Base-by-base conservation (phyloP, 2,329 filamentous ascomycete genomes). In the Claviceps arundinis region DNA sequence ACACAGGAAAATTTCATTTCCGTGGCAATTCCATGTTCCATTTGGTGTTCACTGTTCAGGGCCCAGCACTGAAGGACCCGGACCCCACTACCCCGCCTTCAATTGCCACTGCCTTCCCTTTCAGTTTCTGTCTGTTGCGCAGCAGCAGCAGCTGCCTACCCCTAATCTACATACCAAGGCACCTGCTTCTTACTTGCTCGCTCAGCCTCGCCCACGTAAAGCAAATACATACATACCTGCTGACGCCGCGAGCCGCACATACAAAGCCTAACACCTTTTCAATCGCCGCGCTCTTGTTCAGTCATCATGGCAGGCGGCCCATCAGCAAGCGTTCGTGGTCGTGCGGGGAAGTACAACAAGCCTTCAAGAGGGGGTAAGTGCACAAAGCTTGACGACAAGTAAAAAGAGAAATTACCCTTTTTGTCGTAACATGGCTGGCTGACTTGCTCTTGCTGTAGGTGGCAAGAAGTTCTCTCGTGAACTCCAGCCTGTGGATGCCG, bases 391-490 rank as follows among this genome's bases (percentile, higher is more conserved):
- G 9, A 41, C 30, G 17, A 34, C 14, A 30, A 30, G 9, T 4
- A 34, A 34, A 34, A 34, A 11, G 30, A 11, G 4, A 34, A 11
- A 30, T 2, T 11, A 3, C 9, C 30, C 3, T 11, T 34, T 34
- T 34, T 4, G 4, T 11, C 30, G 26, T 8, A 3, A 47, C 6
- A 46, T 11, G 5, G 7, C 45, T 47, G 45, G 30, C 38, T 26
- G 16, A 34, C 48, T 34, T 14, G 13, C 19, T 38, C 4, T 37
- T 44, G 16, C n/a, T 13, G 14, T 58, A 95, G 90, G 90, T 56
- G 93, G 93, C 64, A 95, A 96, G 72, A 85, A 95, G 65, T 98
- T 94, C 73, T 96, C 90, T 59, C 85, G 89, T 59, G 84, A 96
- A 67, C 82, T 97, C 47, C 84, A 87, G 68, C 90, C 90, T 19